Evolutionary conservation across 2,329 filamentous ascomycete species (phyloP).

Genomic region (Cladosporium colombiae): DNA sequence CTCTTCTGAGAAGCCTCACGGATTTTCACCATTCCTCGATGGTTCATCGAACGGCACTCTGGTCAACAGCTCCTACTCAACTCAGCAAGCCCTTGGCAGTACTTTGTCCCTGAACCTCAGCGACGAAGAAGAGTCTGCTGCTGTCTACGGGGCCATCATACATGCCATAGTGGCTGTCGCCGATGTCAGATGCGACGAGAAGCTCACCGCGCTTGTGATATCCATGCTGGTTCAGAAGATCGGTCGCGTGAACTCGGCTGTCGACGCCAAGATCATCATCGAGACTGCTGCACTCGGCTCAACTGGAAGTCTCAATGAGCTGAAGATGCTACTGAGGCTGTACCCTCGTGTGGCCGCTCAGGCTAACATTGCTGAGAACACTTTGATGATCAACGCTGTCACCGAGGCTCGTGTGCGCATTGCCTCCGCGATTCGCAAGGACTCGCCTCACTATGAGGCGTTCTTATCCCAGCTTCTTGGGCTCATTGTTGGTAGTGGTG

Average conservation of each 20-base stretch:
- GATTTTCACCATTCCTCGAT: slow-evolving; percentile 50
- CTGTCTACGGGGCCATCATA: slow-evolving; percentile 85
- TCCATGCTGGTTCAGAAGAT: slow-evolving; percentile 98
- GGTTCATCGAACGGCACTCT: slow-evolving; percentile 38
- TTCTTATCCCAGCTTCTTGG: slow-evolving; percentile 85
- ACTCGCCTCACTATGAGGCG: slow-evolving; percentile 75
- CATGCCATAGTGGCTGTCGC: slow-evolving; percentile 92
- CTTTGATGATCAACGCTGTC: slow-evolving; percentile 69
- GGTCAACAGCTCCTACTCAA: slow-evolving; percentile 29
- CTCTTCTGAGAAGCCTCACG: slow-evolving; percentile 54
- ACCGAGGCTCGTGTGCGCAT: slow-evolving; percentile 78
- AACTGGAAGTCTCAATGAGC: slow-evolving; percentile 76
- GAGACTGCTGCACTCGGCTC: slow-evolving; percentile 78
- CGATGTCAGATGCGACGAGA: slow-evolving; percentile 76
- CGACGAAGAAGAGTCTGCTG: slow-evolving; percentile 75
- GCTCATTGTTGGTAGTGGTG: slow-evolving; percentile 84
- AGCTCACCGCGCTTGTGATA: slow-evolving; percentile 89
- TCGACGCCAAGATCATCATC: slow-evolving; percentile 83
- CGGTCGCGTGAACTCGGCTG: slow-evolving; percentile 73
- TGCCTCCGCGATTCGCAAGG: slow-evolving; percentile 65
- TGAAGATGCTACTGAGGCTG: slow-evolving; percentile 81
- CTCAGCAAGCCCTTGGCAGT: slow-evolving; percentile 57
- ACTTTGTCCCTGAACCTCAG: slow-evolving; percentile 74
- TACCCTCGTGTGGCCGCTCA: slow-evolving; percentile 75
- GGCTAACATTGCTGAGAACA: slow-evolving; percentile 69